These are phyloP conservation scores for Lagerstroemia speciosa DNA, from an alignment of 345 rosid genomes.

Conservation along the genomic window DNA sequence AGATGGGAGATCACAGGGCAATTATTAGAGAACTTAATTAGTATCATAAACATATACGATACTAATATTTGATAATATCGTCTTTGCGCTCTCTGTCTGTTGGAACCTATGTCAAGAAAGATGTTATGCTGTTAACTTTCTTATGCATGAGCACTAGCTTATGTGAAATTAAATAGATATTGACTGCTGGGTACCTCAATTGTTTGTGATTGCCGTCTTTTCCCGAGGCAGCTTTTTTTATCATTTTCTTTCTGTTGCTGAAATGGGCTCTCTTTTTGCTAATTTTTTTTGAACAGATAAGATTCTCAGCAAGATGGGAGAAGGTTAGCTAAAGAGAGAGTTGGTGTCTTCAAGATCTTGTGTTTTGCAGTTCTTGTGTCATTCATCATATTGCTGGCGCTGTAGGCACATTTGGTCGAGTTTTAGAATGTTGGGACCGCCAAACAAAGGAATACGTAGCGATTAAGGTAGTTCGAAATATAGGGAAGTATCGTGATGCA, in stretches of 20 bases:
- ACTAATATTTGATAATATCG: background rate
- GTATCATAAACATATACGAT: no score
- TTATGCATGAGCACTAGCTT: background rate
- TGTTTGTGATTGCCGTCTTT: background rate
- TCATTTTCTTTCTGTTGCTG: background rate
- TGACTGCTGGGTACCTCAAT: background rate
- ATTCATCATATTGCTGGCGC: conserved; percentile 7
- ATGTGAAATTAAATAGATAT: background rate
- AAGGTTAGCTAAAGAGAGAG: background rate
- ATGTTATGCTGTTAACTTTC: background rate
- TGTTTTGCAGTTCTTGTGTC: background rate
- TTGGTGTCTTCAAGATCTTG: background rate
- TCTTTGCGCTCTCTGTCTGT: background rate
- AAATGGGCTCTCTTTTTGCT: background rate
- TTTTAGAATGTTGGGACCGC: conserved; percentile 76
- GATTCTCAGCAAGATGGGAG: conserved; percentile 10
- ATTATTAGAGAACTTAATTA: background rate
- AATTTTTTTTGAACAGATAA: conserved; percentile 5
- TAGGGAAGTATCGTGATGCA: conserved; percentile 78
- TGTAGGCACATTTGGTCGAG: conserved; percentile 41
- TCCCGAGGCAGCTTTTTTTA: background rate
- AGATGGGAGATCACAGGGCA: no score
- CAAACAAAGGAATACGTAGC: conserved; percentile 77
- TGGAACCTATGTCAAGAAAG: background rate
- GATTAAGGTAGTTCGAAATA: conserved; percentile 70